Evolutionary conservation across 1,284 basidiomycete species (phyloP).

Genomic region (Cutaneotrichosporon sp.): DNA sequence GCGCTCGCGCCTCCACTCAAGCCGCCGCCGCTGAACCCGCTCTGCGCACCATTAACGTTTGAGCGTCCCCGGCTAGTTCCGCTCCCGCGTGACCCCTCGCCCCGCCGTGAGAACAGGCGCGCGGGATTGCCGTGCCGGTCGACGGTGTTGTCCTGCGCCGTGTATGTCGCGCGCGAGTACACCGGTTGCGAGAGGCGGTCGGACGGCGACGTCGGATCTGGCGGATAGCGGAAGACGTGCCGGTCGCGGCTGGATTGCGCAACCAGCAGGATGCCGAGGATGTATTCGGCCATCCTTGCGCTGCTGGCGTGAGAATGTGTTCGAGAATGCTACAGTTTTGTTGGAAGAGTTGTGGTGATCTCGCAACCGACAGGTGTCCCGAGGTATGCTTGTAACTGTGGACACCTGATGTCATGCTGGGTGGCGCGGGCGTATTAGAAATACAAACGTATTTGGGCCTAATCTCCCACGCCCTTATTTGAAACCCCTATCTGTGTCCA

Average conservation of each 20-base stretch:
- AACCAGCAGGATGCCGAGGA: slow-evolving; percentile 45
- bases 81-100: not conserved
- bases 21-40: not conserved
- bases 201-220: slow-evolving; percentile 40
- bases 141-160: slow-evolving; percentile 30
- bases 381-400: no score
- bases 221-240: slow-evolving; percentile 43
- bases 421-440: not conserved
- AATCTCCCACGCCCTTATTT: no score
- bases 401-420: not conserved
- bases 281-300: slow-evolving; percentile 38
- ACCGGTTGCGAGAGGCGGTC: slow-evolving; percentile 41
- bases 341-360: no score
- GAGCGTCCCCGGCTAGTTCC: not conserved
- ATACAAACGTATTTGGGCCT: no score
- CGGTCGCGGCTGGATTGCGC: slow-evolving; percentile 37
- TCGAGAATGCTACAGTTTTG: no score
- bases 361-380: no score
- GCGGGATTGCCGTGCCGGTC: slow-evolving; percentile 1
- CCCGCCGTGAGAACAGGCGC: slow-evolving; percentile 8
- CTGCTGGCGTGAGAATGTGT: not conserved
- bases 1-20: not conserved
- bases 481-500: no score
- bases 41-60: no score
- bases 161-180: slow-evolving; percentile 40